Evolutionary conservation across 257 asterid species (phyloP).

Genomic region (Thymus quinquecostatus): DNA sequence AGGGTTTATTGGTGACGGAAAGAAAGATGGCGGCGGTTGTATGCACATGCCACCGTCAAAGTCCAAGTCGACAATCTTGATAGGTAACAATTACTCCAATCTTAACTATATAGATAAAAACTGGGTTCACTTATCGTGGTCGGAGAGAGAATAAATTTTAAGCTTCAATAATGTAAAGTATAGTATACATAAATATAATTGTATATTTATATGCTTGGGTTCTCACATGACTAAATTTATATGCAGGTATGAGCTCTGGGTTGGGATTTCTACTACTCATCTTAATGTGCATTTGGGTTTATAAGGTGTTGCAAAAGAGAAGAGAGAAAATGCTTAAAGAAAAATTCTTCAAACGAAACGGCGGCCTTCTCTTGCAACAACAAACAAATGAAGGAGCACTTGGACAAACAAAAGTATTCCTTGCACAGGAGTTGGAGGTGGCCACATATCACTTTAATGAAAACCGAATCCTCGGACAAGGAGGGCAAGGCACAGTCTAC

Average conservation of each 20-base stretch:
- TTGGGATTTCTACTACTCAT: not conserved
- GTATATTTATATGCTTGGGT: too few relatives aligned
- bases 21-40: not conserved
- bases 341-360: constrained; percentile 15
- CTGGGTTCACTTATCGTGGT: too few relatives aligned
- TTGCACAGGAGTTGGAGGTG: constrained; percentile 10
- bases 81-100: not conserved
- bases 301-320: not conserved
- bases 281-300: not conserved
- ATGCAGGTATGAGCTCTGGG: not conserved
- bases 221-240: too few relatives aligned
- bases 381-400: not conserved
- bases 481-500: not conserved
- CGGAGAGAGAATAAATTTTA: too few relatives aligned
- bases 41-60: not conserved
- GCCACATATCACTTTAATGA: constrained; percentile 24
- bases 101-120: too few relatives aligned
- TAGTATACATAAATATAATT: too few relatives aligned
- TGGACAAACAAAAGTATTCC: constrained; percentile 3
- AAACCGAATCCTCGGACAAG: constrained; percentile 15
- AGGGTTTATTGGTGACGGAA: not conserved
- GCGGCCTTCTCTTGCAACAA: constrained; percentile 3
- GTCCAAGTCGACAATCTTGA: not conserved
- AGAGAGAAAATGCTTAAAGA: not conserved
- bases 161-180: too few relatives aligned